Conservation (phyloP, 2,329 filamentous ascomycete genomes). For the Ophiostoma angusticollis region DNA sequence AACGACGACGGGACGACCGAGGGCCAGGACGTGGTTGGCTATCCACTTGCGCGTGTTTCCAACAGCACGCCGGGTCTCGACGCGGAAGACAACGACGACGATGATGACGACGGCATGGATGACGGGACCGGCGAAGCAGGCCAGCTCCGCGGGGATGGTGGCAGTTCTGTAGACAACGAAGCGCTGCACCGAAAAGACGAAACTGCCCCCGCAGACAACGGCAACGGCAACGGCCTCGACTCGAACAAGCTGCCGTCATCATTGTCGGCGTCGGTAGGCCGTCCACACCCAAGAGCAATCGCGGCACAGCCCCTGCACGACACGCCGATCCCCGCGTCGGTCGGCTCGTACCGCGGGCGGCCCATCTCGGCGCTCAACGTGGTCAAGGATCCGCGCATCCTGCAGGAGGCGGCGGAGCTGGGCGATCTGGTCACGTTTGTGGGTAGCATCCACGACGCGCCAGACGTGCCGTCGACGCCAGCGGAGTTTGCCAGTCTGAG, state of each 20-base stretch:
- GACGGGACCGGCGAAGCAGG: neutral
- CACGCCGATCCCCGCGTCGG: constrained; percentile 16
- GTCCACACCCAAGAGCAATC: neutral
- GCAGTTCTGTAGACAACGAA: neutral
- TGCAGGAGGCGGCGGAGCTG: constrained; percentile 25
- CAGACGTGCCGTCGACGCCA: constrained; percentile 14
- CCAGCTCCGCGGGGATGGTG: constrained; percentile 10
- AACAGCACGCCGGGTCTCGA: constrained; percentile 7
- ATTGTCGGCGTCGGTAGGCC: no score
- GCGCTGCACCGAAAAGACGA: neutral
- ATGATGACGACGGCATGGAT: neutral
- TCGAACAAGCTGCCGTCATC: constrained; percentile 1
- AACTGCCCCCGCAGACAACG: constrained; percentile 1
- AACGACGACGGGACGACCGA: neutral
- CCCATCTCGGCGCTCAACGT: constrained; percentile 24
- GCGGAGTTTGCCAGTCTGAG: constrained; percentile 15
- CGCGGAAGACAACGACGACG: constrained; percentile 3
- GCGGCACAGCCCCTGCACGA: constrained; percentile 3
- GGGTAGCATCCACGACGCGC: constrained; percentile 25
- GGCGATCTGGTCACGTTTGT: constrained; percentile 28
- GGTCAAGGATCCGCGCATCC: constrained; percentile 25
- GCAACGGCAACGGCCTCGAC: constrained; percentile 3
- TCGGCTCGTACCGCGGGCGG: constrained; percentile 28
- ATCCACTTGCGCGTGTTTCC: constrained; percentile 9
- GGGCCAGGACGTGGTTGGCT: constrained; percentile 18